A percentile compares a stretch with the other conserved stretches of the same genome.
Evolutionary conservation across 257 asterid genomes (phyloP).

Genomic region (Ligustrum vulgare): DNA sequence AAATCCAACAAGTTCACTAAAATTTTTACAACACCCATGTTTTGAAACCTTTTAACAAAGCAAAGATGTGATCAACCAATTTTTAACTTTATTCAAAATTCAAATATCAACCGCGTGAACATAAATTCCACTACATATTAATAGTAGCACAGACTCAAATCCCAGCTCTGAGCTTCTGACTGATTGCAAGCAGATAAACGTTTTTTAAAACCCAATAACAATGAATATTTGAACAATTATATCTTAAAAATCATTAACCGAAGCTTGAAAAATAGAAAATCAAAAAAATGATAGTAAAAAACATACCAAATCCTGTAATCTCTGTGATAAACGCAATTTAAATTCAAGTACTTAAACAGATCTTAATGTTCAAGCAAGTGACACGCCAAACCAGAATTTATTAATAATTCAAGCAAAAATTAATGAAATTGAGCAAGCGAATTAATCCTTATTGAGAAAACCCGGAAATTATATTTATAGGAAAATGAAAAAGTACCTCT

Average conservation of each 20-base stretch:
- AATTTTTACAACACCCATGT: not conserved
- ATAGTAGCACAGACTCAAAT: not conserved
- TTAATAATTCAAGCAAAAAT: not conserved
- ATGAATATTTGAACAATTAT: not conserved
- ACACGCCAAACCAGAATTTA: not conserved
- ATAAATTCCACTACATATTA: not conserved
- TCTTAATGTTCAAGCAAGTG: not conserved
- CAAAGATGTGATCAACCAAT: not conserved
- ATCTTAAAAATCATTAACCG: not conserved
- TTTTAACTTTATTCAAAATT: not conserved
- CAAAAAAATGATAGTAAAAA: not conserved
- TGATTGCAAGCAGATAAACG: not conserved
- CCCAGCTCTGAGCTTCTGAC: not conserved
- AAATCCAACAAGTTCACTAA: not conserved
- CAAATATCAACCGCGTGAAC: not conserved
- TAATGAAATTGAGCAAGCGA: not conserved
- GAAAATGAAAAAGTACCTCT: not conserved
- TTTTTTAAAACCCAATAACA: not conserved
- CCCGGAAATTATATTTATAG: not conserved
- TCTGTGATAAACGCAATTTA: not conserved
- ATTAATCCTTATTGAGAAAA: not conserved
- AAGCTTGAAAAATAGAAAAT: not conserved
- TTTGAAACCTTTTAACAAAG: not conserved
- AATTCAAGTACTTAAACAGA: not conserved
- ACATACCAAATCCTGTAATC: not conserved